Base-by-base conservation (phyloP, 1,284 basidiomycete species). In the Papiliotrema laurentii region DNA sequence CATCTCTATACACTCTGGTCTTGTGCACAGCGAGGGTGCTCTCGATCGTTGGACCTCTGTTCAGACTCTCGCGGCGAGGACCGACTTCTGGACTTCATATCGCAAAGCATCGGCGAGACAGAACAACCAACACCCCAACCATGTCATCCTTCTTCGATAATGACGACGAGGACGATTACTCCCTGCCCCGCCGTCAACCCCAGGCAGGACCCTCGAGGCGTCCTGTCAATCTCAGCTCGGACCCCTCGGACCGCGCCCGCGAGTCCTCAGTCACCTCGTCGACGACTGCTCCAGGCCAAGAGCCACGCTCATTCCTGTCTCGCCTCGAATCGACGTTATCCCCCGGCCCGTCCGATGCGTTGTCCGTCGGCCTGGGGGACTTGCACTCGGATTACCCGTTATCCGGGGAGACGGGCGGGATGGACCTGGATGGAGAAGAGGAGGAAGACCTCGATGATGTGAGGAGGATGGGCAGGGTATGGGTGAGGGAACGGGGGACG, bases 401-500 rank as follows among this genome's bases (percentile, higher is more conserved):
- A n/a, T n/a, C n/a, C n/a, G n/a, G n/a, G n/a, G n/a, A n/a, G n/a
- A n/a, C n/a, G n/a, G n/a, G n/a, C 18, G 44, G 18, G 0, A 26
- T 38, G 3, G 47, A 37, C 14, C 45, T 41, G 36, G 55, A 35
- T 19, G 51, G 45, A 7, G 57, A 50, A n/a, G 59, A 68, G 3
- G 60, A 64, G 25, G 60, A 54, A 19, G 59, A 63, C 27, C 47
- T 66, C 38, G 64, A 68, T 46, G 71, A 73, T 44, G 59, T 73
- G 14, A 55, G 56, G 35, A 51, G 54, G 21, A 55, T 94, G 41
- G 83, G 83, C 44, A 78, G 84, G 40, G 84, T 85, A 49, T 92
- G 89, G 89, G 83, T 86, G 75, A 86, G 87, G 71, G 90, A 94
- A 64, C 76, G 90, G 45, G 84, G 89, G 53, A 82, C 86, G 4